A percentile compares a stretch with the other conserved stretches of the same genome.
Conservation (phyloP, 805 yeast genomes). For the Pichia insulana region DNA sequence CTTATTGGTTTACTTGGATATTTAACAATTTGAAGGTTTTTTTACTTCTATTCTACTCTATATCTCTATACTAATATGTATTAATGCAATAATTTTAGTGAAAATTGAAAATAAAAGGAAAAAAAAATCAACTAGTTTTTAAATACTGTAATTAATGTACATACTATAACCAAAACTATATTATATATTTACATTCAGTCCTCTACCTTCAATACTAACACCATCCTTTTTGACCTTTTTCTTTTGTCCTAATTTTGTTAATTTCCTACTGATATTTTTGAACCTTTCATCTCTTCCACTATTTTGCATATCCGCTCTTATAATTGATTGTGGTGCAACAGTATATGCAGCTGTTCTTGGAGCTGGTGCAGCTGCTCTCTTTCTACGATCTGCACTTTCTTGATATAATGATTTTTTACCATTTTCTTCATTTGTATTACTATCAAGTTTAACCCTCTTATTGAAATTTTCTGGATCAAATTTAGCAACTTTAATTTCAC, state of each 20-base stretch:
- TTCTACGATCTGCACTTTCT: constrained; percentile 83
- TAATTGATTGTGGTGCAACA: constrained; percentile 75
- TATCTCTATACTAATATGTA: background rate
- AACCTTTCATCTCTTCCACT: constrained; percentile 62
- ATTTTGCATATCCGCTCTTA: background rate
- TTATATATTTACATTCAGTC: constrained; percentile 18
- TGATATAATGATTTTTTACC: constrained; percentile 60
- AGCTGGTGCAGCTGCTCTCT: constrained; percentile 93
- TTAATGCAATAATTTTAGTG: background rate
- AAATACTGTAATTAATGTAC: no score
- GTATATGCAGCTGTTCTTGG: constrained; percentile 83
- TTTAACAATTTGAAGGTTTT: no score
- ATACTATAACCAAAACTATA: no score
- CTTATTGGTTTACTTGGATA: no score
- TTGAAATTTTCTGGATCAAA: constrained; percentile 54
- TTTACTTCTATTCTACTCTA: no score
- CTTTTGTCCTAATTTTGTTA: constrained; percentile 39
- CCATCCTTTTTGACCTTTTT: constrained; percentile 58
- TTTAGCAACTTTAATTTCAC: constrained; percentile 57
- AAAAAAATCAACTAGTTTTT: no score
- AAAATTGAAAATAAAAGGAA: background rate
- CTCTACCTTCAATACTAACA: constrained; percentile 73
- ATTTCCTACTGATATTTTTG: constrained; percentile 61
- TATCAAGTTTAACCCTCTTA: constrained; percentile 29
- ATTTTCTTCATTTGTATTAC: constrained; percentile 23